Conservation (phyloP, 352 stramenopile genomes). For the Phytopythium ostracodes region DNA sequence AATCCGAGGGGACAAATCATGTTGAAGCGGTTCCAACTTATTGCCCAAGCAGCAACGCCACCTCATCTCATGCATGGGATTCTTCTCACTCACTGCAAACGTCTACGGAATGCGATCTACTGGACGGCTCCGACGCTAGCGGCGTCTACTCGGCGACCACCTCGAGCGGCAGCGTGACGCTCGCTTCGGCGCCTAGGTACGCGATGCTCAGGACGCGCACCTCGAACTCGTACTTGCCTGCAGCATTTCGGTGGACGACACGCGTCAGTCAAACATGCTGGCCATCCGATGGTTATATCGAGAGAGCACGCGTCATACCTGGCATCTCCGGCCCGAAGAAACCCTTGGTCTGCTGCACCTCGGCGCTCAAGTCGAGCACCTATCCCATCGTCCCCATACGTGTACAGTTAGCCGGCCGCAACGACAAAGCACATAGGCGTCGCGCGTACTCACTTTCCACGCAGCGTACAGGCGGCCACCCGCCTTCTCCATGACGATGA, state of each 20-base stretch:
- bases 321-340: slow-evolving; percentile 60
- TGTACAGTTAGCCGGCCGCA: slow-evolving; percentile 1
- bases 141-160: slow-evolving; percentile 23
- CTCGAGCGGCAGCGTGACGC: slow-evolving; percentile 24
- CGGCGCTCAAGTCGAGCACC: slow-evolving; percentile 48
- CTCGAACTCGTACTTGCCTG: slow-evolving; percentile 74
- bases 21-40: no score
- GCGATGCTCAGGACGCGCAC: slow-evolving; percentile 58
- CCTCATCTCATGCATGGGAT: no score
- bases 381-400: slow-evolving; percentile 14
- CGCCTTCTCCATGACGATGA: slow-evolving; percentile 59
- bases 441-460: slow-evolving; percentile 49
- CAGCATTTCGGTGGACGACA: background rate
- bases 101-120: no score
- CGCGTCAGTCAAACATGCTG: background rate
- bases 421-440: background rate
- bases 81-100: no score
- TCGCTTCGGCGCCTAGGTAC: slow-evolving; percentile 61
- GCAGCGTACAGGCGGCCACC: slow-evolving; percentile 55
- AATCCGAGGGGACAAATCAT: no score
- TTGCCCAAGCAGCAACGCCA: no score
- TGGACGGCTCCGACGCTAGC: no score
- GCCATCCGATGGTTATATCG: background rate
- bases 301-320: slow-evolving; percentile 22
- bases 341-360: slow-evolving; percentile 43